Evolutionary conservation across 1,284 basidiomycete genomes (phyloP).

Genomic region (Vanrija pseudolonga): DNA sequence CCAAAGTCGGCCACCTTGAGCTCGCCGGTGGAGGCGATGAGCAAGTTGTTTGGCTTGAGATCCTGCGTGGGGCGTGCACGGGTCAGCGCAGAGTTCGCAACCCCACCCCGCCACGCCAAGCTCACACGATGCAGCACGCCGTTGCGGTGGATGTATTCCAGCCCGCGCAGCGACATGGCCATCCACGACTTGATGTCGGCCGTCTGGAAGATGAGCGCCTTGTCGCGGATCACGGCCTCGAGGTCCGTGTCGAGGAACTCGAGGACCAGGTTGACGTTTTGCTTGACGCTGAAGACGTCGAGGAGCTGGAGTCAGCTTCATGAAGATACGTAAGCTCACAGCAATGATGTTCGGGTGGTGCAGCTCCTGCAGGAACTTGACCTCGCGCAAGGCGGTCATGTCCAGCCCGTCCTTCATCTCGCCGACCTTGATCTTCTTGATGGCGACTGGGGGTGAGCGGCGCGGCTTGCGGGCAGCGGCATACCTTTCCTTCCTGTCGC

Average conservation of each 20-base stretch:
- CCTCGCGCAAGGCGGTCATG: slow-evolving; percentile 97
- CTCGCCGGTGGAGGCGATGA: slow-evolving; percentile 83
- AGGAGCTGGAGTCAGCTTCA: slow-evolving; percentile 61
- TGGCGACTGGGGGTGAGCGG: slow-evolving; percentile 63
- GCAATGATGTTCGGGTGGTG: slow-evolving; percentile 94
- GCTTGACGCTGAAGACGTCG: slow-evolving; percentile 95
- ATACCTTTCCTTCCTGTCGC: slow-evolving; percentile 37
- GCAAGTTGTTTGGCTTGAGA: slow-evolving; percentile 97
- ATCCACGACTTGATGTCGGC: slow-evolving; percentile 99
- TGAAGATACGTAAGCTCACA: slow-evolving; percentile 54
- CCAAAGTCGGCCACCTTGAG: slow-evolving; percentile 99
- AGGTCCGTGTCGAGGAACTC: slow-evolving; percentile 98
- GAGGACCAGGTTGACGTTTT: slow-evolving; percentile 92
- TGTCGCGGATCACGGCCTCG: slow-evolving; percentile 94
- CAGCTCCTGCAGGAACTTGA: slow-evolving; percentile 92
- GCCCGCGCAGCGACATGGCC: slow-evolving; percentile 92
- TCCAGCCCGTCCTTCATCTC: slow-evolving; percentile 97
- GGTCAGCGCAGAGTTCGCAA: too few species aligned
- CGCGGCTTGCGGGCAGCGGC: slow-evolving; percentile 57
- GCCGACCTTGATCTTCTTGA: slow-evolving; percentile 97
- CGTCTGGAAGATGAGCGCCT: slow-evolving; percentile 82
- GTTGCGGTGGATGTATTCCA: slow-evolving; percentile 95
- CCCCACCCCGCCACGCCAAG: slow-evolving; percentile 1
- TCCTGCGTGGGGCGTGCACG: too few species aligned
- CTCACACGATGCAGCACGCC: slow-evolving; percentile 87